phyloP scores from a whole-genome alignment of 2,329 filamentous ascomycete genomes.

The Alternaria tenuissima region DNA sequence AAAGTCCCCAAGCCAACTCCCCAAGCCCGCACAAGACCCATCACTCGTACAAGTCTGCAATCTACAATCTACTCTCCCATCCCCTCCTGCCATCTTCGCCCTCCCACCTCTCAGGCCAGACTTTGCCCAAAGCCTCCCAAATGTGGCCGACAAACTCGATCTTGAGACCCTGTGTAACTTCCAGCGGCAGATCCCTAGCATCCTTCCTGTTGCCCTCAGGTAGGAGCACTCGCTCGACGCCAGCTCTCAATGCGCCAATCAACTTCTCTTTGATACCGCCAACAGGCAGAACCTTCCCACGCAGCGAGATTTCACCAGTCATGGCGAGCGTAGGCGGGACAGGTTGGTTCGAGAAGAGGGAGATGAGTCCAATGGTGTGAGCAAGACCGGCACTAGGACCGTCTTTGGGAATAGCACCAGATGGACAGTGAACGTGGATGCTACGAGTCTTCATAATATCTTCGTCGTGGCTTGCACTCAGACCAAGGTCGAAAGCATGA shows the following conservation, averaged over 20 bases:
- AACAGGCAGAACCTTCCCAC: slow-evolving; percentile 90
- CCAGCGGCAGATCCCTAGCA: slow-evolving; percentile 85
- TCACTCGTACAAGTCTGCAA: background rate
- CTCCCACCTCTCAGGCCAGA: slow-evolving; percentile 92
- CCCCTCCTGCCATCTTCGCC: slow-evolving; percentile 65
- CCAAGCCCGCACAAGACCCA: background rate
- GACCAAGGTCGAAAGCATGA: slow-evolving; percentile 87
- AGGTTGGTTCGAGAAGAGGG: slow-evolving; percentile 82
- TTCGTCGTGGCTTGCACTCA: slow-evolving; percentile 80
- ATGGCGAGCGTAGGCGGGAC: slow-evolving; percentile 94
- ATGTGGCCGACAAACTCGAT: slow-evolving; percentile 94
- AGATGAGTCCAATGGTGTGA: slow-evolving; percentile 92
- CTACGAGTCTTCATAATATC: slow-evolving; percentile 96
- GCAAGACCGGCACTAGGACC: slow-evolving; percentile 85
- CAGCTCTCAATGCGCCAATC: slow-evolving; percentile 90
- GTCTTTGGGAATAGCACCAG: slow-evolving; percentile 94
- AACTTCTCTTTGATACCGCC: slow-evolving; percentile 99
- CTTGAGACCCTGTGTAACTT: slow-evolving; percentile 85
- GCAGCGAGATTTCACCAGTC: slow-evolving; percentile 82
- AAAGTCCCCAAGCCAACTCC: background rate
- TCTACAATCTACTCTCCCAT: slow-evolving; percentile 79
- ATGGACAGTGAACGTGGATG: slow-evolving; percentile 95
- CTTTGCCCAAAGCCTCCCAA: slow-evolving; percentile 88
- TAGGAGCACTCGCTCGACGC: slow-evolving; percentile 91
- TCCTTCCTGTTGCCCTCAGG: slow-evolving; percentile 92